Base-by-base conservation (phyloP, 768 basidiomycete species). In the Coprinopsis cinerea region DNA sequence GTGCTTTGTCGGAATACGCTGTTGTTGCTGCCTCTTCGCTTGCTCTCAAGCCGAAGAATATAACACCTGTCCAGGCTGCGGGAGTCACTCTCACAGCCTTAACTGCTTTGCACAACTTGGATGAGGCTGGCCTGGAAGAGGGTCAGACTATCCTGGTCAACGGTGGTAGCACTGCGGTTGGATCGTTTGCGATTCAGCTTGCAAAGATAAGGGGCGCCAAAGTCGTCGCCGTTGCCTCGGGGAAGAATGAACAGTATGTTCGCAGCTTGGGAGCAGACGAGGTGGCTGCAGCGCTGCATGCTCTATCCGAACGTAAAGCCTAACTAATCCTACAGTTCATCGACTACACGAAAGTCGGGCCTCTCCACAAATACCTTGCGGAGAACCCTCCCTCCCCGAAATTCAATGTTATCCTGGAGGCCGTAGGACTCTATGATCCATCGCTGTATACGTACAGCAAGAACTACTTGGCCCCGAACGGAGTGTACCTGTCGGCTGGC, bases 151-250 rank as follows among this genome's bases (percentile, higher is more conserved):
- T 90, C 2, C 76, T 89, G 55, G 67, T 91, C 58, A 82, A 85
- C 49, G 86, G 86, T 0, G 88, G 83, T 2, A 82, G 81, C 44
- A 78, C 82, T 1, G 66, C 79, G 11, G 83, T 88, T 1, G 88
- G 87, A 3, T 67, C 73, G n/a, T 76, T 76, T 55, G 86, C 83
- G 0, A 83, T 89, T 42, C 85, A 88, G 61, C 60, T 88, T 9
- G 84, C 86, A 6, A 89, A 88, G 59, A 72, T 77, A 0, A 70
- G 68, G 52, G 83, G 83, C 2, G 78, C 78, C 48, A 67, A 61
- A 44, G 84, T 88, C 4, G 67, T 76, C 1, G 77, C 78, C 0
- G 78, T 73, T 25, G 83, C 82, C 7, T 86, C 83, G 2, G 69
- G 60, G 1, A 77, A 72, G 61, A 88, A 86, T 52, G 75, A 78